Conservation (phyloP, 208 protist genomes). For the Endotrypanum monterogeii region DNA sequence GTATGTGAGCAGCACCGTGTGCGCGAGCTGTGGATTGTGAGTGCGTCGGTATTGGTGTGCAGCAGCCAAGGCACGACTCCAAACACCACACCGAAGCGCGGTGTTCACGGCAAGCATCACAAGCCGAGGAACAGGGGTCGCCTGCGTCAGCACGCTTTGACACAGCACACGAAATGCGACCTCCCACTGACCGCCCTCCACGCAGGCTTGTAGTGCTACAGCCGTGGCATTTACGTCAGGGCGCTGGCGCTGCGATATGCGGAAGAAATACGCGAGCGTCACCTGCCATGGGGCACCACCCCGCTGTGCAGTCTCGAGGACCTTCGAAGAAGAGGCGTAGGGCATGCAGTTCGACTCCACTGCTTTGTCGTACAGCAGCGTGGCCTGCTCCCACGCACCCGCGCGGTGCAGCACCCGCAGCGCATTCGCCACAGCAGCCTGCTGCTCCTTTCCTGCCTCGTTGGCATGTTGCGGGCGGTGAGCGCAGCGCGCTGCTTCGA, state of each 20-base stretch:
- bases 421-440: slow-evolving; percentile 25
- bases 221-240: slow-evolving; percentile 52
- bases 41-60: slow-evolving; percentile 54
- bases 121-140: slow-evolving; percentile 41
- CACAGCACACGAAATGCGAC: slow-evolving; percentile 65
- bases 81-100: slow-evolving; percentile 51
- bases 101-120: slow-evolving; percentile 51
- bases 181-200: slow-evolving; percentile 58
- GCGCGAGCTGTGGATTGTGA: slow-evolving; percentile 48
- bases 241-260: slow-evolving; percentile 52
- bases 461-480: slow-evolving; percentile 26
- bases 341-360: slow-evolving; percentile 52
- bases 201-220: slow-evolving; percentile 68
- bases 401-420: slow-evolving; percentile 33
- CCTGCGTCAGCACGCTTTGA: slow-evolving; percentile 62
- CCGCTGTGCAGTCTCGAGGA: slow-evolving; percentile 29
- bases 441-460: slow-evolving; percentile 19
- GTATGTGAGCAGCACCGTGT: slow-evolving; percentile 61
- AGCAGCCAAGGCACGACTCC: slow-evolving; percentile 51
- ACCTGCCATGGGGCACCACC: slow-evolving; percentile 61
- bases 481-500: slow-evolving; percentile 22
- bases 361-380: slow-evolving; percentile 51
- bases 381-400: slow-evolving; percentile 63
- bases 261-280: slow-evolving; percentile 60
- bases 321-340: slow-evolving; percentile 38